These are phyloP conservation scores for Babesia divergens DNA, from an alignment of 169 alveolate species.

Conservation along the genomic window DNA sequence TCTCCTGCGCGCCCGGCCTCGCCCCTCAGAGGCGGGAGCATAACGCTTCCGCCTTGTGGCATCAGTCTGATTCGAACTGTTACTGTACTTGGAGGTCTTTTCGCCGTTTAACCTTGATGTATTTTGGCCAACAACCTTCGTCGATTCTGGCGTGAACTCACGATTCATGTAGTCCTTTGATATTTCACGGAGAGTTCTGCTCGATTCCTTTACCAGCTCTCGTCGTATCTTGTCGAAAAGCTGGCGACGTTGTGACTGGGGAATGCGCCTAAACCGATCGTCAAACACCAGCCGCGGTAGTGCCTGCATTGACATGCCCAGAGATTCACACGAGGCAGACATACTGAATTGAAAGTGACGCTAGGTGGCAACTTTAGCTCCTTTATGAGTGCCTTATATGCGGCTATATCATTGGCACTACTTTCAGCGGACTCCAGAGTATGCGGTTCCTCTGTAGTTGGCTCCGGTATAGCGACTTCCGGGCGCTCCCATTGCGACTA, in stretches of 20 bases:
- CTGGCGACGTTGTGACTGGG: conserved; percentile 27
- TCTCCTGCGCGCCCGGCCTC: too few relatives aligned
- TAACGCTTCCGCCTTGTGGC: too few relatives aligned
- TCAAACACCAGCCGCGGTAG: conserved; percentile 47
- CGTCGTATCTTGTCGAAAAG: conserved; percentile 28
- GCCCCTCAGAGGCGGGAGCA: too few relatives aligned
- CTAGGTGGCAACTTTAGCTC: conserved; percentile 25
- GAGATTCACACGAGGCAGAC: not conserved
- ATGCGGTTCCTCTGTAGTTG: conserved; percentile 23
- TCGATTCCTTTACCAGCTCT: conserved; percentile 40
- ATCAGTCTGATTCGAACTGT: too few relatives aligned
- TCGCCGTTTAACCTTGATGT: too few relatives aligned
- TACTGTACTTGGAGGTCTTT: too few relatives aligned
- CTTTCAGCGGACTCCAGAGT: not conserved
- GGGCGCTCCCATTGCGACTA: conserved; percentile 59
- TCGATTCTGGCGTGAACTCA: not conserved
- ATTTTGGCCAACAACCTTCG: not conserved
- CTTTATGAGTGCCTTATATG: conserved; percentile 33
- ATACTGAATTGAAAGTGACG: conserved; percentile 41
- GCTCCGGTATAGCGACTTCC: conserved; percentile 32
- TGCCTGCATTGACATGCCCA: conserved; percentile 2
- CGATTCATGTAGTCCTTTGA: not conserved
- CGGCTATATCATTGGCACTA: conserved; percentile 15
- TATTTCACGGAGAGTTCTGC: conserved; percentile 5
- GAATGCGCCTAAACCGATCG: conserved; percentile 22